Conservation (phyloP, 1,284 basidiomycete genomes). For the Puccinia triticina region DNA sequence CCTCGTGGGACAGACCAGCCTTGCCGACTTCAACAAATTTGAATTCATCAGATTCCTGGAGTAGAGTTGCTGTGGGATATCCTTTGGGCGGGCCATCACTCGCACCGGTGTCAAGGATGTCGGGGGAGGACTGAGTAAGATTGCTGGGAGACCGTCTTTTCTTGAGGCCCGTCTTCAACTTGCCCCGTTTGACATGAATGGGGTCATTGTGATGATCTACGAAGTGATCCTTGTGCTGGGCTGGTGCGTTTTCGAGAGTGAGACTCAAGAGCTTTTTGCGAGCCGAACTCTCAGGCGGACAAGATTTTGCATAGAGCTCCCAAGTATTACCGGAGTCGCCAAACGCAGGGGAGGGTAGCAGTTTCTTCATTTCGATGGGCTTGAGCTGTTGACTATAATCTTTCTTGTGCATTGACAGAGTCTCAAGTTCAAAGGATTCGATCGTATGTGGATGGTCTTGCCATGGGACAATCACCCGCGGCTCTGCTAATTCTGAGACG, state of each 20-base stretch:
- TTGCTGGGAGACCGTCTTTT: slow-evolving; percentile 36
- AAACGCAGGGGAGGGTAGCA: slow-evolving; percentile 41
- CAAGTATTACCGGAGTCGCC: slow-evolving; percentile 38
- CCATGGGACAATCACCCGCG: slow-evolving; percentile 51
- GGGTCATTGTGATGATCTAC: slow-evolving; percentile 31
- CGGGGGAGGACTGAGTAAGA: background rate
- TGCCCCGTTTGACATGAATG: slow-evolving; percentile 27
- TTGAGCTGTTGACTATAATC: slow-evolving; percentile 32
- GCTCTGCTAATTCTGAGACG: slow-evolving; percentile 50
- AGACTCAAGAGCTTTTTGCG: slow-evolving; percentile 45
- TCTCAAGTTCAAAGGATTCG: slow-evolving; percentile 24
- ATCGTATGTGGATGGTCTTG: slow-evolving; percentile 51
- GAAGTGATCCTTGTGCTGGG: slow-evolving; percentile 33
- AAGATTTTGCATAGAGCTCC: slow-evolving; percentile 48
- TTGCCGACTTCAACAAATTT: slow-evolving; percentile 43
- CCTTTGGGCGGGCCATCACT: slow-evolving; percentile 30
- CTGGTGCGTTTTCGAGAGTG: slow-evolving; percentile 41
- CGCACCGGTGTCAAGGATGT: background rate
- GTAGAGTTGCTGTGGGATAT: slow-evolving; percentile 34
- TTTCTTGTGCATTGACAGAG: background rate
- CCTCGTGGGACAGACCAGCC: slow-evolving; percentile 34
- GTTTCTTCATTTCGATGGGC: slow-evolving; percentile 17
- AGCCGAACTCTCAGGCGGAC: slow-evolving; percentile 47
- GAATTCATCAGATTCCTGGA: slow-evolving; percentile 46
- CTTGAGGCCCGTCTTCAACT: slow-evolving; percentile 35